These are phyloP conservation scores for Plenodomus biglobosus DNA, from an alignment of 2,329 filamentous ascomycete genomes.

Conservation along the genomic window DNA sequence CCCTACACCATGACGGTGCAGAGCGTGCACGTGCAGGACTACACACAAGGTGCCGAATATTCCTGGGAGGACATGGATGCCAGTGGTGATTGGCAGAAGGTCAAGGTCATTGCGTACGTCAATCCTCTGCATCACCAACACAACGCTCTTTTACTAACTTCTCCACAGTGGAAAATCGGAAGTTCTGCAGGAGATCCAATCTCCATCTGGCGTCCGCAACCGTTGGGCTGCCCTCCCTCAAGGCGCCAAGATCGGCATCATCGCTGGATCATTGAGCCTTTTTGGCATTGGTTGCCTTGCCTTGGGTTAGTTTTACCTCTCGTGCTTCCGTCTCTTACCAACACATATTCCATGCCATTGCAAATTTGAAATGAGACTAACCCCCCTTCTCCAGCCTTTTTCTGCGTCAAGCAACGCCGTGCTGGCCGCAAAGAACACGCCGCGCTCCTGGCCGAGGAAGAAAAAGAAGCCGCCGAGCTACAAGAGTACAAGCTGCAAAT, in stretches of 20 bases:
- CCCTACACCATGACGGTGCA: conserved; percentile 77
- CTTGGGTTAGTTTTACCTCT: conserved; percentile 11
- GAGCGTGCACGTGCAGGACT: conserved; percentile 58
- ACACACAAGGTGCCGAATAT: conserved; percentile 64
- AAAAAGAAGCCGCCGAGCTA: conserved; percentile 44
- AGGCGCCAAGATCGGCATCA: conserved; percentile 41
- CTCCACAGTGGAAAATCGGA: conserved; percentile 38
- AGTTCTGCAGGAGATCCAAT: conserved; percentile 38
- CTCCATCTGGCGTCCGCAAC: conserved; percentile 40
- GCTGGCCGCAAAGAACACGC: conserved; percentile 39
- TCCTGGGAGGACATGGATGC: conserved; percentile 51
- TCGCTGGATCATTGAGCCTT: conserved; percentile 30
- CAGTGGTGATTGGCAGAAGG: conserved; percentile 48
- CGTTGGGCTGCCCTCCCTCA: conserved; percentile 39
- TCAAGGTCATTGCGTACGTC: conserved; percentile 50
- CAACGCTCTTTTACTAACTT: conserved; percentile 9
- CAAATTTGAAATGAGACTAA: not conserved
- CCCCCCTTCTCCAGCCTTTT: conserved; percentile 20
- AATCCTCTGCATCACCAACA: no score
- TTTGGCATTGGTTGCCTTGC: conserved; percentile 28
- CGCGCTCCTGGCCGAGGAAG: conserved; percentile 34
- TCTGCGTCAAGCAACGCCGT: conserved; percentile 45
- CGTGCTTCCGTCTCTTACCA: not conserved
- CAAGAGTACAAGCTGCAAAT: conserved; percentile 37
- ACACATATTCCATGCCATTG: no score